Evolutionary conservation across 208 protist species (phyloP), one percentile per base, ranked within the genome.

Genomic region (Crithidia brevicula): DNA sequence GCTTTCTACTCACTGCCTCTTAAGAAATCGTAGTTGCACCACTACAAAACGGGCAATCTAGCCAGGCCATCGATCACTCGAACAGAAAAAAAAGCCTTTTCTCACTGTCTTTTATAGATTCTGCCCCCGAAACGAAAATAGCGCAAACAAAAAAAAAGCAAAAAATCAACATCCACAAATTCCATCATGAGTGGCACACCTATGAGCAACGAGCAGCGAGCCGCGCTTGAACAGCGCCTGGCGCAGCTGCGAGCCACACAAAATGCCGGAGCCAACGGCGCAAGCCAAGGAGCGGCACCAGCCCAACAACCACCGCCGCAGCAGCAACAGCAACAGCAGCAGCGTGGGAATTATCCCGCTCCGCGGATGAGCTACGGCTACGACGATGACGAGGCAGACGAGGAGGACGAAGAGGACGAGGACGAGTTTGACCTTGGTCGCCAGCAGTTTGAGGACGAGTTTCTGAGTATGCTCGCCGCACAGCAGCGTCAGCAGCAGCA

Each of bases 201-300:
- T 10, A 69, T 84, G 75, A 77, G 70, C 31, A 70, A 82, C 20
- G 84, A 86, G 64, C 75, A 89, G 72, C 84, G 84, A 11, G 82
- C 77, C 6, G 80, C 68, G 40, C 68, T 85, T 25, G 79, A 85
- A 61, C 67, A 70, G 57, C 72, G 79, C 25, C 61, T 94, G 23
- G 67, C 52, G 0, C 60, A 79, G 31, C 77, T 94, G 67, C 64
- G 54, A 18, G 42, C 71, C 50, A 43, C 65, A 9, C 54, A 60
- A 73, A 72, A 70, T 31, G 54, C 51, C 28, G 54, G 60, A 18
- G 50, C 40, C 0, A 28, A 6, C 34, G 56, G 20, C 27, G 28
- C n/a, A n/a, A n/a, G 49, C 58, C 38, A 25, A 4, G 36, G 27
- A 8, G 36, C 25, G 34, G 31, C 36, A 60, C 27, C 38, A 49